A percentile compares a stretch with the other conserved stretches of the same genome.
Conservation (phyloP, 2,329 filamentous ascomycete species). For the Sporothrix humicola region DNA sequence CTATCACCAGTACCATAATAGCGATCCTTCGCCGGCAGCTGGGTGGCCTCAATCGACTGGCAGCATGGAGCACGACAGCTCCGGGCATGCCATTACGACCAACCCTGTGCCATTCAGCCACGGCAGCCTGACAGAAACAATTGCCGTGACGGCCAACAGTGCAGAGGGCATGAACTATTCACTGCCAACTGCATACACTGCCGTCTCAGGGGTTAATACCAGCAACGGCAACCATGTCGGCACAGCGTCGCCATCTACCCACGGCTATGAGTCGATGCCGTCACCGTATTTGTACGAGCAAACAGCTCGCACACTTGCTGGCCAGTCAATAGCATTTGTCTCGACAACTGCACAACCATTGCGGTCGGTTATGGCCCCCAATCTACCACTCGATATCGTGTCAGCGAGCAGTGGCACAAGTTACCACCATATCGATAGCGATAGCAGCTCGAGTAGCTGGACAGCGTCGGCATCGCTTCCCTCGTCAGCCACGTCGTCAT, state of each 20-base stretch:
- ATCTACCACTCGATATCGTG: background rate
- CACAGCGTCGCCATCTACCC: background rate
- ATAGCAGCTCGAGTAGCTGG: constrained; percentile 15
- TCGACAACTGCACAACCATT: background rate
- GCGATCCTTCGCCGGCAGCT: background rate
- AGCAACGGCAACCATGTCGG: background rate
- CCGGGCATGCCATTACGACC: background rate
- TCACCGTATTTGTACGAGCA: constrained; percentile 4
- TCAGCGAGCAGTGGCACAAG: background rate
- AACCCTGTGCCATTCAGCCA: background rate
- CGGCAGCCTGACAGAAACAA: background rate
- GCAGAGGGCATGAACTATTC: background rate
- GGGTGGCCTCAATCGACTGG: background rate
- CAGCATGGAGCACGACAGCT: background rate
- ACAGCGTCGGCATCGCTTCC: background rate
- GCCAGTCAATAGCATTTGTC: background rate
- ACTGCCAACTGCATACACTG: background rate
- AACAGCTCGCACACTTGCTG: background rate
- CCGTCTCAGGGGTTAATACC: background rate
- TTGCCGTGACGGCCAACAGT: background rate
- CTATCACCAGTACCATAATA: constrained; percentile 15
- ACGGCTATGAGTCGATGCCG: background rate
- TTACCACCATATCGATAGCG: background rate
- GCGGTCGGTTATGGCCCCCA: background rate
- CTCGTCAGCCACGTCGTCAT: background rate